Base-by-base conservation (phyloP, 2,329 filamentous ascomycete genomes). In the Neonectria magnoliae region DNA sequence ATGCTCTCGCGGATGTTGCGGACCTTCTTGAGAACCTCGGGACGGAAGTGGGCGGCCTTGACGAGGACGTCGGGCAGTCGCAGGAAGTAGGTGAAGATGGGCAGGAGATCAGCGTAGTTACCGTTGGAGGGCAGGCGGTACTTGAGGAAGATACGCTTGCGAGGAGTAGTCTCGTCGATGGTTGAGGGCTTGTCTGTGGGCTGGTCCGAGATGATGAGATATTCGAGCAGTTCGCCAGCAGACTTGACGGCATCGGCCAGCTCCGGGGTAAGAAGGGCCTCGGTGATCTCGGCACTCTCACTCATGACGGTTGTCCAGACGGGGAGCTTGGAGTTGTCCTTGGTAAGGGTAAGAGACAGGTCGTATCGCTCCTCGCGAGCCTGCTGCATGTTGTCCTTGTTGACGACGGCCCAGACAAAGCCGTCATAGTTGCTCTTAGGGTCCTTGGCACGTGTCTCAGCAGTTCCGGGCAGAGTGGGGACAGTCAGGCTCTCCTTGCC, bases 361-460 rank as follows among this genome's bases (percentile, higher is more conserved):
- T 99, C 96, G 81, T 98, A 99, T 73, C 96, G 92, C 68, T 97
- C 93, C 52, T 97, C 92, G 66, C 96, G 91, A 73, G 97, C 87
- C 74, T 88, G 85, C 83, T 93, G 93, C 95, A 99, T 98, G 78
- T 87, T 83, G 74, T 94, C 91, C 88, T 99, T 99, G 87, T 98
- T 93, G 67, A 98, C 94, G 71, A 99, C 81, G 54, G 94, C 95
- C 88, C 92, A 98, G 69, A 99, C 95, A 75, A 98, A 99, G 48
- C 90, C 90, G 77, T 98, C 96, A 75, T 91, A 98, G 62, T 82
- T 81, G 83, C 89, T 90, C 86, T 88, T 90, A 80, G 82, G 73
- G 75, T 88, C 82, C 84, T 86, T 81, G 76, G 81, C 80, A 57
- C 87, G 80, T 14, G 65, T 31, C 71, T 90, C 88, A 51, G 83